A percentile compares a stretch with the other conserved stretches of the same genome.
Evolutionary conservation across 2,329 filamentous ascomycete species (phyloP).

Genomic region (Parastagonospora nodorum): DNA sequence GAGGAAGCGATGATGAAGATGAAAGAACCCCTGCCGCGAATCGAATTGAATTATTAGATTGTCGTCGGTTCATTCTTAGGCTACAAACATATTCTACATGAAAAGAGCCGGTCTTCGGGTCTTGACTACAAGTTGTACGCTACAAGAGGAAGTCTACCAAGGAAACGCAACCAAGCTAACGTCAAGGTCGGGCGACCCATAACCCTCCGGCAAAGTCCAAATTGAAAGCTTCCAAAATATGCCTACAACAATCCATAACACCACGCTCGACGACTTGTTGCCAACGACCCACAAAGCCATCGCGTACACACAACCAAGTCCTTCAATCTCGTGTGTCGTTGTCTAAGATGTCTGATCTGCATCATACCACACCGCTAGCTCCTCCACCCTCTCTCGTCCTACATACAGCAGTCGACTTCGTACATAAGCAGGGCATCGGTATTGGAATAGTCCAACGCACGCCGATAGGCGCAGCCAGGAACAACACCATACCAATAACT

Average conservation of each 20-base stretch:
- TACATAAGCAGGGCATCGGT: constrained; percentile 7
- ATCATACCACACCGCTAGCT: neutral
- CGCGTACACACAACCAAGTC: neutral
- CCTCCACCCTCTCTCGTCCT: constrained; percentile 6
- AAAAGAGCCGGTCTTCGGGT: no score
- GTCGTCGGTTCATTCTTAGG: neutral
- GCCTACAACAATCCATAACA: neutral
- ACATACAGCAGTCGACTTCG: constrained; percentile 12
- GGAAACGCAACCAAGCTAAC: neutral
- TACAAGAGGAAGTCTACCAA: neutral
- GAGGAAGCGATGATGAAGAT: neutral
- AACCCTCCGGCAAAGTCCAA: neutral
- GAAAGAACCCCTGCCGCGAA: neutral
- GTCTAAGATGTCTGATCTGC: neutral
- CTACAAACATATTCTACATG: no score
- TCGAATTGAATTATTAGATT: neutral
- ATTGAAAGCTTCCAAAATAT: no score
- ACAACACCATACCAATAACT: constrained; percentile 5
- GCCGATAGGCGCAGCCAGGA: constrained; percentile 6
- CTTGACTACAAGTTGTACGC: no score
- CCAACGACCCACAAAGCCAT: neutral
- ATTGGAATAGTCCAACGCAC: constrained; percentile 15
- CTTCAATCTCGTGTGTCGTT: neutral
- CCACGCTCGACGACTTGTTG: neutral
- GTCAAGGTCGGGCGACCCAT: neutral